These are phyloP conservation scores for Dictyostelium purpureum DNA, from an alignment of 78 protist species.

Conservation along the genomic window DNA sequence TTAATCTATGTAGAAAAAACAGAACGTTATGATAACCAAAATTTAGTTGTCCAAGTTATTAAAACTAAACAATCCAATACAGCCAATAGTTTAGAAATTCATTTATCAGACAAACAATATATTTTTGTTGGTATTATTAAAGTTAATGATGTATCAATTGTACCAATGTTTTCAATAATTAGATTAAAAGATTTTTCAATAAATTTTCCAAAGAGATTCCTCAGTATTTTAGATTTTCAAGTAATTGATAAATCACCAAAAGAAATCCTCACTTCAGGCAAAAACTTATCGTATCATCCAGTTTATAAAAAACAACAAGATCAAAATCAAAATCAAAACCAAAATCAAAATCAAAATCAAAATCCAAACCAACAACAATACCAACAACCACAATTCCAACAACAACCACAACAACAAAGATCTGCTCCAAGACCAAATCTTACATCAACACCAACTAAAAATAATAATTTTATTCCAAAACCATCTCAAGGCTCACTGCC, in stretches of 20 bases:
- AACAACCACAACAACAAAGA: conserved; percentile 33
- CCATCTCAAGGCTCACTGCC: too few species aligned
- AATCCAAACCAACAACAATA: conserved; percentile 8
- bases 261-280: not conserved
- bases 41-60: not conserved
- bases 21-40: not conserved
- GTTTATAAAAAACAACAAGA: not conserved
- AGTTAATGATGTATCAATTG: not conserved
- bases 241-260: not conserved
- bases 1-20: not conserved
- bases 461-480: not conserved
- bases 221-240: not conserved
- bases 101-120: not conserved
- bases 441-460: not conserved
- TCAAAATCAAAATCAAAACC: not conserved
- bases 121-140: conserved; percentile 9
- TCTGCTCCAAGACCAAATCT: not conserved
- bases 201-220: conserved; percentile 4
- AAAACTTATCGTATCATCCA: not conserved
- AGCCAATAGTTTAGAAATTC: not conserved
- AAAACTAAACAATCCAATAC: not conserved
- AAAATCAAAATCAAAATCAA: not conserved
- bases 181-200: not conserved
- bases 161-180: not conserved
- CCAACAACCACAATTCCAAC: conserved; percentile 3